Percentiles rank a stretch among this genome's conserved stretches.
Conservation (phyloP, 2,329 filamentous ascomycete genomes). For the Diaporthe humulicola region DNA sequence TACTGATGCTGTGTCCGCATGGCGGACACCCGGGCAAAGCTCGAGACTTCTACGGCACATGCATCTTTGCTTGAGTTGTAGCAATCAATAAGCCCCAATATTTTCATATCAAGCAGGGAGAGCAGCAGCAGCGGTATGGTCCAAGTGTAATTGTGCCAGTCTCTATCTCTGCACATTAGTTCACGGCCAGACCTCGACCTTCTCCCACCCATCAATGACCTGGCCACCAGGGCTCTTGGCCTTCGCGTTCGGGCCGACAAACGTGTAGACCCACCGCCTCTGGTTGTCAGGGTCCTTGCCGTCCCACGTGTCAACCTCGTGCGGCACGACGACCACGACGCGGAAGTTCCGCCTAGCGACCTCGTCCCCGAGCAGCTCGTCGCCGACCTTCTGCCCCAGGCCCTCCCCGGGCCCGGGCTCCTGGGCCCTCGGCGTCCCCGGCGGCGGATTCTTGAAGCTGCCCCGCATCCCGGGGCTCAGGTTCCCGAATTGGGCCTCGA, state of each 20-base stretch:
- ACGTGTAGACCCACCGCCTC: conserved; percentile 77
- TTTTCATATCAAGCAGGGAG: too few species aligned
- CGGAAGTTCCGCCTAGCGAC: conserved; percentile 82
- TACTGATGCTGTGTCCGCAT: too few species aligned
- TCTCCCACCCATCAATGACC: conserved; percentile 71
- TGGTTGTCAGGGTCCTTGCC: conserved; percentile 74
- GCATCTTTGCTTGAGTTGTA: too few species aligned
- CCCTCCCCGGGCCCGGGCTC: conserved; percentile 58
- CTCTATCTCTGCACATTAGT: too few species aligned
- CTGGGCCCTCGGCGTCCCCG: conserved; percentile 71
- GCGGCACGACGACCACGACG: conserved; percentile 84
- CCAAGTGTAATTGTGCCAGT: too few species aligned
- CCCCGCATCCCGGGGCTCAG: conserved; percentile 84
- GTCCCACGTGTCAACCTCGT: conserved; percentile 82
- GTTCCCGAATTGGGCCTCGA: conserved; percentile 93
- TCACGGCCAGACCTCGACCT: conserved; percentile 78
- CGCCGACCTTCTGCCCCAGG: conserved; percentile 75
- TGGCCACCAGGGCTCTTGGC: conserved; percentile 48
- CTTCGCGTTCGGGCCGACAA: conserved; percentile 58
- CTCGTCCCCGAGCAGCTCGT: conserved; percentile 72
- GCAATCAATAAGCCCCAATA: too few species aligned
- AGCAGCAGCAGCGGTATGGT: background rate
- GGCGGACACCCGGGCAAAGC: too few species aligned
- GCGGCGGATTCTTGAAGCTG: conserved; percentile 79
- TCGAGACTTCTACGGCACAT: too few species aligned